Evolutionary conservation across 352 stramenopile genomes (phyloP), one percentile per base, ranked within the genome.

Genomic region (Pythium inflatum): DNA sequence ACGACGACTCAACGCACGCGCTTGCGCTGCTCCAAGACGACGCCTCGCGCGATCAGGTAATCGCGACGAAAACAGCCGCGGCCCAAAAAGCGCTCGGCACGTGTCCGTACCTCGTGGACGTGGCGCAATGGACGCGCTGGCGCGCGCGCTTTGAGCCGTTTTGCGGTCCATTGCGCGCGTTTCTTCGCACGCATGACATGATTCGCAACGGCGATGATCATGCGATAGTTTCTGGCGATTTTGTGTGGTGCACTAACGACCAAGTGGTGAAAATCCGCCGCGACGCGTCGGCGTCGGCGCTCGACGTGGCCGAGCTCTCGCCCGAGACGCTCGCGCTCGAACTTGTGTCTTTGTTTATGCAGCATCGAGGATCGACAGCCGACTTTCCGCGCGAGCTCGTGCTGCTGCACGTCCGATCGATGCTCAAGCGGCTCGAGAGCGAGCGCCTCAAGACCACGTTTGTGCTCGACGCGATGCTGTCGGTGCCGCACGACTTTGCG

Each of bases 131-230:
- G 70, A 70, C 54, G 24, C 58, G 65, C 1, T 76, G 70, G 70
- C 41, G 27, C 9, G 25, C 36, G 27, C 64, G 63, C 38, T 93
- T 85, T 78, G 84, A 74, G 43, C 80, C 78, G 1, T 74, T 80
- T 36, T 91, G 83, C 76, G 86, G 84, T 49, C 50, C 82, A 4
- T 67, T 93, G 74, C 81, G 75, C 64, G 70, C 62, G 41, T 93
- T 93, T 82, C 75, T 93, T 77, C 75, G 80, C 61, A 74, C 83
- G 84, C 81, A 93, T 90, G 86, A 93, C 74, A 87, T 91, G 82
- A 90, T 91, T 78, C 54, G 53, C 13, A 34, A 13, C 30, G 79
- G 18, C 25, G 69, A 76, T 89, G 85, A 93, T 91, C 83, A 91
- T 90, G 85, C 40, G 18, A 11, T 20, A 50, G 27, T 73, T 68